phyloP scores from a whole-genome alignment of 371 early-diverging fungal species.

The Umbelopsis sp. region DNA sequence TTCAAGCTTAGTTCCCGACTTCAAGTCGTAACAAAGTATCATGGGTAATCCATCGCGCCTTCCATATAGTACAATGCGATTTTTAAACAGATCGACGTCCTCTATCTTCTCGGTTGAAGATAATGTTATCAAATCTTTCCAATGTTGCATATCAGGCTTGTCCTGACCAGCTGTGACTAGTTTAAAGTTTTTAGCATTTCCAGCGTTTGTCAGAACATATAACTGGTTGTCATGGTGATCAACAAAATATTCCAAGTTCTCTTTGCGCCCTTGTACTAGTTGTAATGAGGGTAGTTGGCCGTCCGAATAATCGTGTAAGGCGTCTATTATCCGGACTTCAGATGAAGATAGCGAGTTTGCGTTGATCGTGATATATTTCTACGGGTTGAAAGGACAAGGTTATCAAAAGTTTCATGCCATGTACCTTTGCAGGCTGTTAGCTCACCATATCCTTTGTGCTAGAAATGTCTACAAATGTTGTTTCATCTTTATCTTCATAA shows the following conservation, averaged over 20 bases:
- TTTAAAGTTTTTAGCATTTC: slow-evolving; percentile 63
- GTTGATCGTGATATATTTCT: slow-evolving; percentile 75
- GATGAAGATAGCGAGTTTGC: slow-evolving; percentile 77
- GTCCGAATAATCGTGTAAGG: slow-evolving; percentile 48
- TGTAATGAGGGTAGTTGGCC: slow-evolving; percentile 34
- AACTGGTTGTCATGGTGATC: slow-evolving; percentile 78
- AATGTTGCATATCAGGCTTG: slow-evolving; percentile 41
- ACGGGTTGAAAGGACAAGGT: neutral
- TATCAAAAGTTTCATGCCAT: neutral
- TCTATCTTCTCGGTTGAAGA: slow-evolving; percentile 73
- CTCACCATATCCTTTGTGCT: slow-evolving; percentile 76
- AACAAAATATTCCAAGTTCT: slow-evolving; percentile 76
- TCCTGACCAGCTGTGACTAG: slow-evolving; percentile 56
- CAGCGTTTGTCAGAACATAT: slow-evolving; percentile 76
- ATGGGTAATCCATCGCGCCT: slow-evolving; percentile 65
- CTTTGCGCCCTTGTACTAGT: slow-evolving; percentile 61
- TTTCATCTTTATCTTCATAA: slow-evolving; percentile 68
- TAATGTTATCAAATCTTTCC: slow-evolving; percentile 68
- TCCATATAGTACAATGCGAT: slow-evolving; percentile 64
- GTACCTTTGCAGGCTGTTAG: neutral
- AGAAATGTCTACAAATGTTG: slow-evolving; percentile 80
- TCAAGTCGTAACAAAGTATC: slow-evolving; percentile 58
- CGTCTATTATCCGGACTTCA: slow-evolving; percentile 66
- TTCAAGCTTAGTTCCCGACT: slow-evolving; percentile 43
- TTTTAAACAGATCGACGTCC: slow-evolving; percentile 82